These are phyloP conservation scores for Backusella australiensis DNA, from an alignment of 192 early-diverging fungal genomes.

Conservation along the genomic window DNA sequence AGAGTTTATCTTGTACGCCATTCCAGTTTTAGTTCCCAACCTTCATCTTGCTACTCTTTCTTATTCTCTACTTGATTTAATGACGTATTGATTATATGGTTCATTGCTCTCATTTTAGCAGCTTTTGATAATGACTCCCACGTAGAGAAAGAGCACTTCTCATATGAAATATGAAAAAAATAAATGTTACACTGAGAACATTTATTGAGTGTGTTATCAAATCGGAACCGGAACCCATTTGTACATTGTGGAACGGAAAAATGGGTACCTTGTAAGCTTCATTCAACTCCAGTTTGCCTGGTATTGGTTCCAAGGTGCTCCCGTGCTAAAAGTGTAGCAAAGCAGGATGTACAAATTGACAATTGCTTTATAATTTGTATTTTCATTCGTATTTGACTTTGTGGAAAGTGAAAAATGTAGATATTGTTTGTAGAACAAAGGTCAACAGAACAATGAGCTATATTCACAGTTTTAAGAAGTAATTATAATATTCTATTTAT, in stretches of 20 bases:
- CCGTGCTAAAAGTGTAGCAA: neutral
- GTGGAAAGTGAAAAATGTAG: neutral
- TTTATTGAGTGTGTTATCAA: neutral
- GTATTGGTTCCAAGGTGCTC: neutral
- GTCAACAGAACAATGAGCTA: neutral
- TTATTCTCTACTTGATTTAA: neutral
- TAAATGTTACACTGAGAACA: neutral
- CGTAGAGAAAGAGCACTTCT: neutral
- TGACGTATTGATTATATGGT: neutral
- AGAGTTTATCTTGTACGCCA: conserved; percentile 2
- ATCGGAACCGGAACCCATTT: conserved; percentile 7
- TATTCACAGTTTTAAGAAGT: neutral
- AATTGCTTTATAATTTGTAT: neutral
- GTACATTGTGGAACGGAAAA: neutral
- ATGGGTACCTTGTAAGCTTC: neutral
- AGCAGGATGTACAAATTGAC: neutral
- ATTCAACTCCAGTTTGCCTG: neutral
- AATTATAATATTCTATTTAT: neutral
- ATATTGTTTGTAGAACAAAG: neutral
- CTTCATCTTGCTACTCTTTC: neutral
- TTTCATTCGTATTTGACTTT: neutral
- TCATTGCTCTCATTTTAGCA: neutral
- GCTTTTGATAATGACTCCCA: neutral
- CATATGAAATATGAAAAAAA: neutral
- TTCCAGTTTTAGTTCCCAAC: neutral